Conservation (phyloP, 73 alveolate genomes). For the Tetrahymena elliotti region DNA sequence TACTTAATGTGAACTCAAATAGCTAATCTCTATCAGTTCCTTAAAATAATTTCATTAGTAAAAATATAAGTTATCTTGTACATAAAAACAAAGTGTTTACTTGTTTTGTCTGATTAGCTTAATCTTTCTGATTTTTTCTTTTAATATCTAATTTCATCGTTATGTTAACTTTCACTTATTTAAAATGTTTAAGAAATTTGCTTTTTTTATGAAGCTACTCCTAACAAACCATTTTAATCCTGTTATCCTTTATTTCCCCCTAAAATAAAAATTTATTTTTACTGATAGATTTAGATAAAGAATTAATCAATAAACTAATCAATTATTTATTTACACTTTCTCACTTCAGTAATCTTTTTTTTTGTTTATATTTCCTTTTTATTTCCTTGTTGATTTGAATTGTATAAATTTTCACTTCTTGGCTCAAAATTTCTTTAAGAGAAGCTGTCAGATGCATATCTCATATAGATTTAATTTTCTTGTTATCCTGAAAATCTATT, state of each 20-base stretch:
- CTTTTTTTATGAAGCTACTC: background rate
- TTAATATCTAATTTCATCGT: background rate
- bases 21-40: background rate
- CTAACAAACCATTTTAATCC: background rate
- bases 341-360: background rate
- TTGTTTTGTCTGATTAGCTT: background rate
- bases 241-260: background rate
- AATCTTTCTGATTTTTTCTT: background rate
- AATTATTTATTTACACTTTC: background rate
- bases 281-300: background rate
- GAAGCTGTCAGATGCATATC: background rate
- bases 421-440: background rate
- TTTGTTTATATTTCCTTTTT: background rate
- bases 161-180: background rate
- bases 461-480: background rate
- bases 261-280: background rate
- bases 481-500: background rate
- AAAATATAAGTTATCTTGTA: background rate
- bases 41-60: background rate
- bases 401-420: background rate
- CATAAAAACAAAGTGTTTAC: background rate
- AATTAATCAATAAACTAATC: too few species aligned
- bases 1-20: background rate
- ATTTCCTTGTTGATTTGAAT: background rate
- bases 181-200: background rate